A percentile compares a stretch with the other conserved stretches of the same genome.
Evolutionary conservation across 768 basidiomycete genomes (phyloP).

Genomic region (Rhodotorula babjevae): DNA sequence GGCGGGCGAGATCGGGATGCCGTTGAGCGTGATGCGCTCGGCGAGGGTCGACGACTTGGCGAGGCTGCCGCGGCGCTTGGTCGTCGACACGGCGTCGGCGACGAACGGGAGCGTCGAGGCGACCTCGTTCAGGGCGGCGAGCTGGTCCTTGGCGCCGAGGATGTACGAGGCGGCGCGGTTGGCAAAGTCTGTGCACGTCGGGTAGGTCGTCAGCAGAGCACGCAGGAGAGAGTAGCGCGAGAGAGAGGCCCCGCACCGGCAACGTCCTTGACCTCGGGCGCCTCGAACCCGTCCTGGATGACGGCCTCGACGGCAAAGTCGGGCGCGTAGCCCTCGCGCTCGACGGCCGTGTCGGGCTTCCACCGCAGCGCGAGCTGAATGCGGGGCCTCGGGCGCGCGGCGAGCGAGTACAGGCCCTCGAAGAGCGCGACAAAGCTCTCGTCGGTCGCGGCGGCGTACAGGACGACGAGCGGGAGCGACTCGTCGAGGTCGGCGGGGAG

Average conservation of each 20-base stretch:
- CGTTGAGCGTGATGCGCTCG: conserved; percentile 17
- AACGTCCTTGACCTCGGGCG: background rate
- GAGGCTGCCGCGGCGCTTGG: background rate
- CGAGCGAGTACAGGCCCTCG: conserved; percentile 17
- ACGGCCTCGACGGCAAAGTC: conserved; percentile 3
- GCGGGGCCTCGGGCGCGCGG: conserved; percentile 7
- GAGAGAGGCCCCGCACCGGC: background rate
- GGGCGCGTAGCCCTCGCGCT: background rate
- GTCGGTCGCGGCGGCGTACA: conserved; percentile 24
- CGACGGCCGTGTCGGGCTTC: conserved; percentile 3
- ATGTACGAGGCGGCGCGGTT: conserved; percentile 3
- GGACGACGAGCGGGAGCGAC: conserved; percentile 26
- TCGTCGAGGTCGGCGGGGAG: conserved; percentile 5
- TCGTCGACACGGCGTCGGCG: background rate
- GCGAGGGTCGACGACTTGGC: background rate
- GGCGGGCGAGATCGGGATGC: background rate
- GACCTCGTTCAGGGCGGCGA: background rate
- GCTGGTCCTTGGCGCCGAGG: background rate
- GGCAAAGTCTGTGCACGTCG: conserved; percentile 8
- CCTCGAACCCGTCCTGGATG: background rate
- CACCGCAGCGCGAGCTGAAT: conserved; percentile 27
- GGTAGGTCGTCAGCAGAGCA: too few relatives aligned
- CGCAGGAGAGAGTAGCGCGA: background rate
- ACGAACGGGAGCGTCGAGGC: conserved; percentile 8
- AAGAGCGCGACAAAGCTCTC: conserved; percentile 19